These are phyloP conservation scores for Echites panduratus DNA, from an alignment of 257 asterid genomes.

Conservation along the genomic window DNA sequence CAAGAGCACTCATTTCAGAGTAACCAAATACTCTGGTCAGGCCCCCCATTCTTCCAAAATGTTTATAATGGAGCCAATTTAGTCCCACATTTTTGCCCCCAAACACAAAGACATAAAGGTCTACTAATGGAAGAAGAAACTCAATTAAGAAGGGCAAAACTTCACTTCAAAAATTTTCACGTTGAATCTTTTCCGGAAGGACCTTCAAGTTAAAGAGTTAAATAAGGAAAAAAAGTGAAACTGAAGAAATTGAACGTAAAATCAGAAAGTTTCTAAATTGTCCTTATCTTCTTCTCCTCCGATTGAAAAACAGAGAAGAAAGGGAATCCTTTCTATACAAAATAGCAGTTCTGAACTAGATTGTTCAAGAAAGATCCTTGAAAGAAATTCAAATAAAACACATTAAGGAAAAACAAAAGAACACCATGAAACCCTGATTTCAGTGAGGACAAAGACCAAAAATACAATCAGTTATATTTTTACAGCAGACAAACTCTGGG, in stretches of 20 bases:
- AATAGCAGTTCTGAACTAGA: background rate
- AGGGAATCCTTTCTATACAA: background rate
- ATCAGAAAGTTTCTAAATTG: background rate
- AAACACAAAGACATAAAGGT: conserved; percentile 7
- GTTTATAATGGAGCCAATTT: background rate
- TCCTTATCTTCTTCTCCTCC: background rate
- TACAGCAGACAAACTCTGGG: conserved; percentile 1
- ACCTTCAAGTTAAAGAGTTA: background rate
- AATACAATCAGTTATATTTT: background rate
- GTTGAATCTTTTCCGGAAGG: background rate
- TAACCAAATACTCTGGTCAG: background rate
- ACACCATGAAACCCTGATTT: background rate
- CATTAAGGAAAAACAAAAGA: background rate
- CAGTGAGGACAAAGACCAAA: background rate
- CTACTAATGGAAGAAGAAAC: background rate
- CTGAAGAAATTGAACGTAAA: background rate
- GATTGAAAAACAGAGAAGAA: background rate
- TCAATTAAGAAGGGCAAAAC: background rate
- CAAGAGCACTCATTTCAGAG: background rate
- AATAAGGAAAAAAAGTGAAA: background rate
- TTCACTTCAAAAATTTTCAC: background rate
- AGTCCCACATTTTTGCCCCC: background rate
- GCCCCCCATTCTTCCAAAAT: background rate
- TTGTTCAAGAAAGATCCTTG: background rate
- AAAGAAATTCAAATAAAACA: background rate